phyloP scores from a whole-genome alignment of 2,329 filamentous ascomycete genomes.

The Aureobasidium sp. region DNA sequence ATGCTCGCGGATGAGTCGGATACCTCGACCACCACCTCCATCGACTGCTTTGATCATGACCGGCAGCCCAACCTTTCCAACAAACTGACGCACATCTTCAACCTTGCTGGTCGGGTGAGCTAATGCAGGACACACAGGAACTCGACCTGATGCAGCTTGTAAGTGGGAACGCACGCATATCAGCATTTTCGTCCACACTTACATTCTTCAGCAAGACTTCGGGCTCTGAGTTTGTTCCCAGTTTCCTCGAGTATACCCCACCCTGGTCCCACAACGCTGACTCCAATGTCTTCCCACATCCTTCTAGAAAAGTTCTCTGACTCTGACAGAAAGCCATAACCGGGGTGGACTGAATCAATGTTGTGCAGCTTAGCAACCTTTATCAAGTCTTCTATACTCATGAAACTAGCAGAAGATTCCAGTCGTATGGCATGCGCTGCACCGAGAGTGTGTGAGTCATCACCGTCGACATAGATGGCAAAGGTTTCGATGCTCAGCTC shows the following conservation, averaged over 20 bases:
- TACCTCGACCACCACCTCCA: conserved; percentile 55
- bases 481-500: conserved; percentile 52
- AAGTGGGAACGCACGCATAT: conserved; percentile 19
- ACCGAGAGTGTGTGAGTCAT: conserved; percentile 48
- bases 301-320: conserved; percentile 43
- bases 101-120: conserved; percentile 37
- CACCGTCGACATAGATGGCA: conserved; percentile 49
- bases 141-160: conserved; percentile 27
- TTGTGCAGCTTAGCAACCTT: conserved; percentile 41
- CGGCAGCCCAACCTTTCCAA: conserved; percentile 47
- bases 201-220: conserved; percentile 45
- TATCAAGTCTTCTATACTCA: conserved; percentile 45
- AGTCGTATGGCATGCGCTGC: conserved; percentile 39
- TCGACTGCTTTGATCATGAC: conserved; percentile 61
- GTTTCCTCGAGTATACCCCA: conserved; percentile 51
- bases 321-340: conserved; percentile 58
- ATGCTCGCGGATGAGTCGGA: conserved; percentile 45
- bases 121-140: conserved; percentile 47
- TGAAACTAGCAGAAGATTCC: conserved; percentile 35
- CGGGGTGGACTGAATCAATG: conserved; percentile 53
- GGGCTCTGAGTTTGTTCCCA: conserved; percentile 51
- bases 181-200: conserved; percentile 3
- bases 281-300: conserved; percentile 40
- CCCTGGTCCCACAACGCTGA: conserved; percentile 49
- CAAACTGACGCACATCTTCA: conserved; percentile 49